Base-by-base conservation (phyloP, 306 rosid species). In the Luffa acutangula region DNA sequence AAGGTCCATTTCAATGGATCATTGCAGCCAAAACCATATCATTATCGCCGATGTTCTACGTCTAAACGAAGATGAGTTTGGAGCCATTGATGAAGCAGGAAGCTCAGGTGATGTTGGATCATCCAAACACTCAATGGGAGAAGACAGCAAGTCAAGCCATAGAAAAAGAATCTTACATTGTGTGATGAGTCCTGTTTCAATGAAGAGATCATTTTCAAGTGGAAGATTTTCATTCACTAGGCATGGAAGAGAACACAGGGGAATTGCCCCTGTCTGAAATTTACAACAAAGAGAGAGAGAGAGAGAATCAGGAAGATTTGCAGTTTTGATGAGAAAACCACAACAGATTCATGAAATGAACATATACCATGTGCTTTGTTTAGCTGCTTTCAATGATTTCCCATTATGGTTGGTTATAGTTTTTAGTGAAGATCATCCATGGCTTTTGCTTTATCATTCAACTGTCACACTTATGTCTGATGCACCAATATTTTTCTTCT, bases 151-250 rank as follows among this genome's bases (percentile, higher is more conserved):
- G 77, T 80, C 59, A 74, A 80, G 85, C 75, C 66, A 81, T 73
- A 86, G 78, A 65, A 95, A 88, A 81, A 86, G 78, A 79, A 75
- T 85, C 59, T 62, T 87, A 85, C 91, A 86, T 65, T 85, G 87
- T 82, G 93, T 89, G 66, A 37, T 82, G 86, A 87, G 89, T 83
- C 95, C 97, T 76, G 86, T 87, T 82, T 80, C 91, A 75, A 89
- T 92, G 94, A 94, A 91, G 93, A 92, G 97, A 82, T 93, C 97
- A 12, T 88, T 92, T 83, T 92, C 97, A 6, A 87, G 97, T 80
- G 96, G 97, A 21, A 89, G 98, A 78, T 85, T 92, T 83, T 91
- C 85, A 1, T 82, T 85, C 52, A 64, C 84, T 25, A 88, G 86
- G 83, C 88, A 82, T 77, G 88, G 91, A 64, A 88, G 94, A 88